Evolutionary conservation across 2,329 filamentous ascomycete species (phyloP).

Genomic region (Fusarium pseudograminearum): DNA sequence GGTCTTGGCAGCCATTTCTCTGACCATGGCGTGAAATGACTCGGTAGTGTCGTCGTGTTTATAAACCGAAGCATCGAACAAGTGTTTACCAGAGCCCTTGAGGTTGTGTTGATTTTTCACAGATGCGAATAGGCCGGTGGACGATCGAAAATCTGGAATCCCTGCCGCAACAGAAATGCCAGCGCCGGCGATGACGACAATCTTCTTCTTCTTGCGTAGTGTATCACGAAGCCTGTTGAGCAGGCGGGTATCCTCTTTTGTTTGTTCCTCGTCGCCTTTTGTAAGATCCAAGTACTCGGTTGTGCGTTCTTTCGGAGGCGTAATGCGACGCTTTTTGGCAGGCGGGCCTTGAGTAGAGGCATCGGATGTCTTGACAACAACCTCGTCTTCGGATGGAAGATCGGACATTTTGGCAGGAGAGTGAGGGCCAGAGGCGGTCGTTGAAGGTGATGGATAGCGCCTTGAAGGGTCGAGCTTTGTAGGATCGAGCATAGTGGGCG

Average conservation of each 20-base stretch:
- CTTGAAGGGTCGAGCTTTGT: constrained; percentile 56
- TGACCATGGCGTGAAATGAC: constrained; percentile 96
- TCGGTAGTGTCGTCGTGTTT: constrained; percentile 89
- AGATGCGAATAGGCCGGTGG: constrained; percentile 87
- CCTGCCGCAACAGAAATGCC: constrained; percentile 97
- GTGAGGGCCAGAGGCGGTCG: constrained; percentile 61
- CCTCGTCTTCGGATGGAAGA: constrained; percentile 52
- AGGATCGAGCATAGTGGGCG: constrained; percentile 57
- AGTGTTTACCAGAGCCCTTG: constrained; percentile 88
- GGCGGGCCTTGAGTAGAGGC: constrained; percentile 69
- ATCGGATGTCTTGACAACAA: constrained; percentile 46
- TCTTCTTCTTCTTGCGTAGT: constrained; percentile 91
- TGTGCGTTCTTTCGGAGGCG: constrained; percentile 72
- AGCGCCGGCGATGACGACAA: constrained; percentile 95
- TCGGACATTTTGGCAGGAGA: constrained; percentile 63
- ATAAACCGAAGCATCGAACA: constrained; percentile 98
- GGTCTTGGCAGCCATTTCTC: constrained; percentile 84
- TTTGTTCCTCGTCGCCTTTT: constrained; percentile 63
- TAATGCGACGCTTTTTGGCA: constrained; percentile 79
- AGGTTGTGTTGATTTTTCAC: constrained; percentile 89
- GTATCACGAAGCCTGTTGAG: constrained; percentile 79
- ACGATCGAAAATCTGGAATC: constrained; percentile 96
- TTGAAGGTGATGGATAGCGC: constrained; percentile 67
- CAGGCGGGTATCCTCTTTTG: constrained; percentile 61
- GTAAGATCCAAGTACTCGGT: constrained; percentile 84